These are phyloP conservation scores for Amaranthus palmeri DNA, from an alignment of 148 eudicot genomes.

Conservation along the genomic window DNA sequence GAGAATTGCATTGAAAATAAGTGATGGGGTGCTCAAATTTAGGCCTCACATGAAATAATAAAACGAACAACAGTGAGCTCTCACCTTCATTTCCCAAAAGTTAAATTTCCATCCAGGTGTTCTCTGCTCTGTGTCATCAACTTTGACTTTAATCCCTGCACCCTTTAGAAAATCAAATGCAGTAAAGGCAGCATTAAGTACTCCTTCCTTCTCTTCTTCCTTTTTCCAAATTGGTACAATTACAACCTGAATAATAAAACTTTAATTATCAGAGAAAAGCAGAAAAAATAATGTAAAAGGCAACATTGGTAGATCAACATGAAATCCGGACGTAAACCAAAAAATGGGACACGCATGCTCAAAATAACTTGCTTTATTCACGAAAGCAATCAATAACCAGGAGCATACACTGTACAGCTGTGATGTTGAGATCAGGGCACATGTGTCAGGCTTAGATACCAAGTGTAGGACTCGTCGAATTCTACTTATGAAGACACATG, in stretches of 20 bases:
- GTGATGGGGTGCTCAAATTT: neutral
- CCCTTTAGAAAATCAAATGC: conserved; percentile 51
- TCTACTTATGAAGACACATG: no score
- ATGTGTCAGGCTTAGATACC: no score
- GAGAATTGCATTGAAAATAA: neutral
- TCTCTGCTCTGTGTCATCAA: conserved; percentile 91
- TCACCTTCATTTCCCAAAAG: conserved; percentile 99
- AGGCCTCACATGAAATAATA: neutral
- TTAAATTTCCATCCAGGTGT: conserved; percentile 99
- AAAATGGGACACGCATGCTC: neutral
- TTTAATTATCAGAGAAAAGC: neutral
- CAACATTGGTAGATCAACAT: neutral
- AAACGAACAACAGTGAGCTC: conserved; percentile 9
- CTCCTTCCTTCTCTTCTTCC: conserved; percentile 66
- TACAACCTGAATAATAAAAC: conserved; percentile 49
- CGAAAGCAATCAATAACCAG: neutral
- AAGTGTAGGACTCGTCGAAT: no score
- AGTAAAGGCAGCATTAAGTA: conserved; percentile 64
- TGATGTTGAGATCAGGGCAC: no score
- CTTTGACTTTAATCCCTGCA: conserved; percentile 77
- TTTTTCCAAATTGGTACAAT: conserved; percentile 97
- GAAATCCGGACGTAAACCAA: neutral
- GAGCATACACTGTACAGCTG: neutral
- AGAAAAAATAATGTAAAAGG: neutral
- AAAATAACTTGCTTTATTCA: neutral